Evolutionary conservation across 1,284 basidiomycete genomes (phyloP).

Genomic region (Tilletia indica): DNA sequence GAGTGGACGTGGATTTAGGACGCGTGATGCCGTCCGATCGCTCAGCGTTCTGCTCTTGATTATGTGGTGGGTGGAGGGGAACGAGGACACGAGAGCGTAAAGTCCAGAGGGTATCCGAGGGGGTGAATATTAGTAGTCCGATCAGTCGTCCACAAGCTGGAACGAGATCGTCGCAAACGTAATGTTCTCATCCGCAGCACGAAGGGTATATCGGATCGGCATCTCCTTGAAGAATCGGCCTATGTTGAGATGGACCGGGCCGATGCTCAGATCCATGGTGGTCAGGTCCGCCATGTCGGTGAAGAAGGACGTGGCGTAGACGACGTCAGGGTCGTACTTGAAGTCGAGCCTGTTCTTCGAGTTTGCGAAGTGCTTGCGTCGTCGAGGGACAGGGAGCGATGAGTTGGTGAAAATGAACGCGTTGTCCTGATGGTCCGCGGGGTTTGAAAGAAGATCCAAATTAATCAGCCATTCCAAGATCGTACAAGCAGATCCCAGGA

Average conservation of each 20-base stretch:
- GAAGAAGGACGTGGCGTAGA: conserved; percentile 50
- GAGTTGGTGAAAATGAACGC: conserved; percentile 57
- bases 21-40: no score
- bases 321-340: conserved; percentile 34
- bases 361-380: conserved; percentile 56
- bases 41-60: no score
- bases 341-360: conserved; percentile 50
- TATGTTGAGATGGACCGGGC: conserved; percentile 46
- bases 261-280: conserved; percentile 47
- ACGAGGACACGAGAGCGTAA: no score
- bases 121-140: no score
- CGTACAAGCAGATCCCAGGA: not conserved
- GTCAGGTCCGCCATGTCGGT: conserved; percentile 49
- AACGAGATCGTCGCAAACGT: conserved; percentile 57
- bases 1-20: no score
- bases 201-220: conserved; percentile 58
- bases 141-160: conserved; percentile 52
- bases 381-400: conserved; percentile 52
- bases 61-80: no score
- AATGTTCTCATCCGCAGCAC: conserved; percentile 56
- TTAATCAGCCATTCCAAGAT: not conserved
- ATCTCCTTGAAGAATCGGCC: conserved; percentile 51
- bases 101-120: no score
- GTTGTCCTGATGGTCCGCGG: conserved; percentile 46
- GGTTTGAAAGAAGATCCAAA: not conserved